Percentiles rank a stretch among this genome's conserved stretches.
Conservation (phyloP, 2,329 filamentous ascomycete species). For the Colletotrichum sp. region DNA sequence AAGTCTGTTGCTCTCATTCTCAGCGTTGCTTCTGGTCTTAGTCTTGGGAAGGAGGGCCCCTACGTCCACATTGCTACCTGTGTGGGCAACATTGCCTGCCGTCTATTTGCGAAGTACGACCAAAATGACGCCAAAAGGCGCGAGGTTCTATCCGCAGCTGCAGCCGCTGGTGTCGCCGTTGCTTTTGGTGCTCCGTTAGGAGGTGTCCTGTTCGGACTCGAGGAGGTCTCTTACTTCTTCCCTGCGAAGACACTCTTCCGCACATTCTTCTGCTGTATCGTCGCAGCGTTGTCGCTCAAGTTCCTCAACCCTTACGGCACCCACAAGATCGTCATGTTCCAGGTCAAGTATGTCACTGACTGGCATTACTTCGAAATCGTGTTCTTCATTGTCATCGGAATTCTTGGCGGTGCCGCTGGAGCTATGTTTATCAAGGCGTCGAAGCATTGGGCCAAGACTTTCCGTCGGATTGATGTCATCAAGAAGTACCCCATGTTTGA, state of each 20-base stretch:
- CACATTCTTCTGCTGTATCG: slow-evolving; percentile 98
- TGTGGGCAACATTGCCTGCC: slow-evolving; percentile 92
- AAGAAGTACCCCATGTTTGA: slow-evolving; percentile 86
- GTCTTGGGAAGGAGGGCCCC: slow-evolving; percentile 91
- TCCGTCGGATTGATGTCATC: slow-evolving; percentile 80
- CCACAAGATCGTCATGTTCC: slow-evolving; percentile 94
- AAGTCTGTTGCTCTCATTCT: slow-evolving; percentile 85
- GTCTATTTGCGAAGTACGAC: slow-evolving; percentile 93
- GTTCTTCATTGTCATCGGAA: slow-evolving; percentile 83
- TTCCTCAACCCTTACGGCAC: slow-evolving; percentile 97
- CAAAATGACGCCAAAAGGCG: slow-evolving; percentile 92
- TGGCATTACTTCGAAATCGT: slow-evolving; percentile 94
- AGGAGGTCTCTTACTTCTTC: slow-evolving; percentile 98
- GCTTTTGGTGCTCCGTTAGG: slow-evolving; percentile 90
- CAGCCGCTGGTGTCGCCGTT: slow-evolving; percentile 89
- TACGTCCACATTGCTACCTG: slow-evolving; percentile 98
- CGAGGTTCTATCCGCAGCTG: slow-evolving; percentile 91
- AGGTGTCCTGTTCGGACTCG: slow-evolving; percentile 89
- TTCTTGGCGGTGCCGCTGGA: slow-evolving; percentile 83
- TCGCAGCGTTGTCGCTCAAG: slow-evolving; percentile 88
- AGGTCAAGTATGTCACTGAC: slow-evolving; percentile 87
- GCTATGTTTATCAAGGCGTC: slow-evolving; percentile 98
- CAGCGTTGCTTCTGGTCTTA: slow-evolving; percentile 90
- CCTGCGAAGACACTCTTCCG: slow-evolving; percentile 96
- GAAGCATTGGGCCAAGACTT: slow-evolving; percentile 85